Evolutionary conservation across 164 flowering plant species (phyloP), one percentile per base, ranked within the genome.

Genomic region (Umbellularia californica): DNA sequence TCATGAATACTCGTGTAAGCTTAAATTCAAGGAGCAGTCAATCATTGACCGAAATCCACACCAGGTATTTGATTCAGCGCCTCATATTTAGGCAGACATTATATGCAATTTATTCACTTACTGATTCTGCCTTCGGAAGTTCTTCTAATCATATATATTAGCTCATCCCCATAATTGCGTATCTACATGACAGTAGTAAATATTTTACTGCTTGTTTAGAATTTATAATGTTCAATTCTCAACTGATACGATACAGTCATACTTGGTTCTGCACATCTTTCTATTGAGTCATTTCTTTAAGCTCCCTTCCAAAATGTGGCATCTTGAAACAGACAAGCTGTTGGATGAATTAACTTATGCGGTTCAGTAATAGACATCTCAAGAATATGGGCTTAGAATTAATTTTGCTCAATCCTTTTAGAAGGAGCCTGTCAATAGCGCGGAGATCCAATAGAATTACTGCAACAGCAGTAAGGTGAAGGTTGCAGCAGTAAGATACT

Each of bases 11-110:
- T 91, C 96, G 11, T 91, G 96, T 65, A 91, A 90, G 77, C 81
- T 91, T 69, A 91, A 90, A 76, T 91, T 91, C 74, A 91, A 91
- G 83, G 96, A 91, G 86, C 96, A 88, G 79, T 91, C 96, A 19
- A 90, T 91, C 79, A 91, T 91, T 28, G 96, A 91, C 67, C 79
- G 96, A 77, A 91, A 91, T 79, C 96, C 96, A 74, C 96, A 91
- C 78, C 96, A 91, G 93, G 96, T 89, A 65, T 47, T 63, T n/a
- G 6, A 30, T 11, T 19, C 15, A 27, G 17, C 20, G 10, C 24
- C 14, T 55, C 35, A 62, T 50, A 3, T 28, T 28, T 67, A 41
- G 9, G 47, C 11, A 41, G 47, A 7, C 10, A 9, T 67, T 33
- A 67, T 30, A 17, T 20, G 5, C 47, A 27, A 15, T 3, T 15